Evolutionary conservation across 768 basidiomycete species (phyloP).

Genomic region (Auriscalpium vulgare): DNA sequence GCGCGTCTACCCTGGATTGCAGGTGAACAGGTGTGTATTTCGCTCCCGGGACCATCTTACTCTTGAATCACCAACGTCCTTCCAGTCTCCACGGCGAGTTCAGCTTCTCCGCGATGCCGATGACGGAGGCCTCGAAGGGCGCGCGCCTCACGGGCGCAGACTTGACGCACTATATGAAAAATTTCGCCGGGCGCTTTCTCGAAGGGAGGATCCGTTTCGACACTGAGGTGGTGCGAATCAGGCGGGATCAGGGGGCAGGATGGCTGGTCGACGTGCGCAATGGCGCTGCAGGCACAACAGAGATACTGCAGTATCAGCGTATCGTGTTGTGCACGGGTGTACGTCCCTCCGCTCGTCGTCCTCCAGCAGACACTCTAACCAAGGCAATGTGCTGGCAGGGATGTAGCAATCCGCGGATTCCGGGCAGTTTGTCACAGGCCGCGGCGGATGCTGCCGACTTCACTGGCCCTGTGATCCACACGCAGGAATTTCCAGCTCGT

Average conservation of each 20-base stretch:
- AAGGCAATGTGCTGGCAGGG: constrained; percentile 30
- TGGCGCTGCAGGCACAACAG: constrained; percentile 14
- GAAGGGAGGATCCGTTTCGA: constrained; percentile 33
- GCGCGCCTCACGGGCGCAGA: constrained; percentile 41
- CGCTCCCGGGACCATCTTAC: constrained; percentile 9
- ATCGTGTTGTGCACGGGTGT: constrained; percentile 55
- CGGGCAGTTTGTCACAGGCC: constrained; percentile 28
- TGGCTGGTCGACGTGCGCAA: constrained; percentile 41
- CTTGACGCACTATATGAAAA: constrained; percentile 48
- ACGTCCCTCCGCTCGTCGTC: constrained; percentile 11
- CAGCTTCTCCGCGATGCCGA: constrained; percentile 49
- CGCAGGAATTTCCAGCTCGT: constrained; percentile 33
- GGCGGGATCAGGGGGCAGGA: constrained; percentile 19
- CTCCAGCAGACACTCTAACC: background rate
- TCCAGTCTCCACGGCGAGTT: constrained; percentile 56
- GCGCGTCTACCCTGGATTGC: constrained; percentile 45
- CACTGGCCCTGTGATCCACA: constrained; percentile 40
- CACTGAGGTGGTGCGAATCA: constrained; percentile 37
- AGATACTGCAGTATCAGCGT: constrained; percentile 34
- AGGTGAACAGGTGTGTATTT: constrained; percentile 46
- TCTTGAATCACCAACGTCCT: background rate
- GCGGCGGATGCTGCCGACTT: constrained; percentile 33
- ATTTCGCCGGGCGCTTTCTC: constrained; percentile 41
- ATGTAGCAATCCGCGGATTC: constrained; percentile 43
- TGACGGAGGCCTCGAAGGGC: constrained; percentile 29